Conservation (phyloP, 2,329 filamentous ascomycete genomes). For the Arthroderma sp. region DNA sequence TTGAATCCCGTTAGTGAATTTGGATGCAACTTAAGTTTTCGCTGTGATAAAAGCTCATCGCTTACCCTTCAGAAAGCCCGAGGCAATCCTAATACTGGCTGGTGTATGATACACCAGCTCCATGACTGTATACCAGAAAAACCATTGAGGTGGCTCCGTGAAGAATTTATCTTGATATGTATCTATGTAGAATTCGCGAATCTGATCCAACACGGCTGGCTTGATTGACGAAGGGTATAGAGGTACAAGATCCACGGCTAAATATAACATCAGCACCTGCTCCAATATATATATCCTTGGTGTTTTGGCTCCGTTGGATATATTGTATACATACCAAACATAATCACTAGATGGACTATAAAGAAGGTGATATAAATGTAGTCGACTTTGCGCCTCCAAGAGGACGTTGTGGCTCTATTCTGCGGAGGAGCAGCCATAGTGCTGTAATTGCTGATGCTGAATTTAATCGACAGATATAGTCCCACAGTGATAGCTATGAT, state of each 20-base stretch:
- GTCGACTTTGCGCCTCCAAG: slow-evolving; percentile 25
- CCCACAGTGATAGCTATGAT: too few relatives aligned
- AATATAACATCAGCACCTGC: not conserved
- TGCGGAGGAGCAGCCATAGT: too few relatives aligned
- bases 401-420: slow-evolving; percentile 8
- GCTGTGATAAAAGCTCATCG: not conserved
- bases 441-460: too few relatives aligned
- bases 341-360: slow-evolving; percentile 46
- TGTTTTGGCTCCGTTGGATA: not conserved
- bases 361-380: slow-evolving; percentile 45
- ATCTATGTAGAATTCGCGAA: slow-evolving; percentile 46
- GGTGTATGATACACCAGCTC: slow-evolving; percentile 51
- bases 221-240: slow-evolving; percentile 42
- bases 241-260: slow-evolving; percentile 49
- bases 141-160: slow-evolving; percentile 45
- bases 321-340: slow-evolving; percentile 39
- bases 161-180: slow-evolving; percentile 55
- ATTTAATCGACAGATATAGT: too few relatives aligned
- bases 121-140: slow-evolving; percentile 43
- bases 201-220: slow-evolving; percentile 34
- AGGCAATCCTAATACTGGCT: slow-evolving; percentile 46
- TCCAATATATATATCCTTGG: not conserved
- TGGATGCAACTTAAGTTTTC: not conserved
- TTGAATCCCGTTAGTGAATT: not conserved
- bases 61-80: slow-evolving; percentile 40